Conservation (phyloP, 169 alveolate species). For the Perkinsus marinus region DNA sequence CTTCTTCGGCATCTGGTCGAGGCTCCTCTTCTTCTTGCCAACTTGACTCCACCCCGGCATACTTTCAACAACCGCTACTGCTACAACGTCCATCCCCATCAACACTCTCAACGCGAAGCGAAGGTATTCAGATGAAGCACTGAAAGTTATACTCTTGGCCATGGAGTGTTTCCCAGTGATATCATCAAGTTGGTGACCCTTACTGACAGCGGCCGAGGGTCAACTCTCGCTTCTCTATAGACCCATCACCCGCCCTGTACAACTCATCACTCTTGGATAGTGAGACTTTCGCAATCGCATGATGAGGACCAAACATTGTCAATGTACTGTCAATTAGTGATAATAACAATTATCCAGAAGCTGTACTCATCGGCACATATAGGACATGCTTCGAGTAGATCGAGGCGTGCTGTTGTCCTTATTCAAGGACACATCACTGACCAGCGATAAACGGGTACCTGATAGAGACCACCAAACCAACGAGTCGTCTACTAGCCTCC, state of each 20-base stretch:
- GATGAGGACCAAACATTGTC: not conserved
- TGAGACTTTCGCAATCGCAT: not conserved
- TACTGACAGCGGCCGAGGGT: too few relatives aligned
- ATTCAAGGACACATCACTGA: not conserved
- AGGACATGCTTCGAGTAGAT: not conserved
- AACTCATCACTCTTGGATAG: not conserved
- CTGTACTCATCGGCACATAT: not conserved
- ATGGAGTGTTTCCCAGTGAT: too few relatives aligned
- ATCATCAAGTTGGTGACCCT: too few relatives aligned
- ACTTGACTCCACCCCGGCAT: not conserved
- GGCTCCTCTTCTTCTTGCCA: not conserved
- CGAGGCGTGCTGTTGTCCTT: not conserved
- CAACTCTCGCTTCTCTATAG: too few relatives aligned
- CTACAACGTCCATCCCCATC: not conserved
- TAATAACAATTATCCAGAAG: not conserved
- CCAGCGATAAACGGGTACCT: not conserved
- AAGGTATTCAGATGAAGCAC: too few relatives aligned
- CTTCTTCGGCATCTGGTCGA: not conserved
- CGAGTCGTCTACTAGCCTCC: not conserved
- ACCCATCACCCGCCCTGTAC: not conserved
- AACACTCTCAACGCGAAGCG: too few relatives aligned
- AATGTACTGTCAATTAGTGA: not conserved
- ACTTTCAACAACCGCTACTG: not conserved
- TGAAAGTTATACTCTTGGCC: too few relatives aligned
- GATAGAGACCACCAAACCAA: not conserved